Base-by-base conservation (phyloP, 805 yeast genomes). In the Pichia eremophila region DNA sequence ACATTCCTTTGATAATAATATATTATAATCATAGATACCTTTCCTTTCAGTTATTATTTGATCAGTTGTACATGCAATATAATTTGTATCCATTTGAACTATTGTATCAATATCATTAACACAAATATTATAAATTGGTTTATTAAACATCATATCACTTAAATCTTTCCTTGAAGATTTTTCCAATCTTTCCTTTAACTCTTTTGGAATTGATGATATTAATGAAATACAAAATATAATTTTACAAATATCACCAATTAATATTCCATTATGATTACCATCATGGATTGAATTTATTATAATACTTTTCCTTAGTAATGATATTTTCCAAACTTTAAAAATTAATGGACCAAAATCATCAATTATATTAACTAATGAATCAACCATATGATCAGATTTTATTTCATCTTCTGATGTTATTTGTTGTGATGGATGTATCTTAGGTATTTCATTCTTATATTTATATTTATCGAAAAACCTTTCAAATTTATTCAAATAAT, bases 61-160 rank as follows among this genome's bases (percentile, higher is more conserved):
- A 57, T 85, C 95, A 22, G 82, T 74, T 2, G 91, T 81, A 8
- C 78, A 69, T 2, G 82, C 89, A 38, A 82, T 66, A 54, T 66
- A 81, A 2, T 77, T 74, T 15, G 57, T 42, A 14, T 58, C 50
- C 4, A 59, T 15, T 10, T 46, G 41, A 8, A 41, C 40, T 41
- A 72, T 55, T 58, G 64, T 71, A 44, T 64, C 63, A 36, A 74
- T 65, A 59, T 85, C 91, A 45, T 73, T 72, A 32, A 85, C 72
- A 19, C 84, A 78, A 29, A 84, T 72, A 46, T 78, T 78, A 62
- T 77, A 85, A n/a, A 83, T 52, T 1, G 85, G 83, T 46, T 62
- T 71, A 18, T 71, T 65, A 48, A 57, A 70, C 40, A 65, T 58
- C 11, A 63, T 45, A 4, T 44, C 43, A 8, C 55, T 57, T 8